Base-by-base conservation (phyloP, 2,329 filamentous ascomycete species). In the Fusarium burgessii region DNA sequence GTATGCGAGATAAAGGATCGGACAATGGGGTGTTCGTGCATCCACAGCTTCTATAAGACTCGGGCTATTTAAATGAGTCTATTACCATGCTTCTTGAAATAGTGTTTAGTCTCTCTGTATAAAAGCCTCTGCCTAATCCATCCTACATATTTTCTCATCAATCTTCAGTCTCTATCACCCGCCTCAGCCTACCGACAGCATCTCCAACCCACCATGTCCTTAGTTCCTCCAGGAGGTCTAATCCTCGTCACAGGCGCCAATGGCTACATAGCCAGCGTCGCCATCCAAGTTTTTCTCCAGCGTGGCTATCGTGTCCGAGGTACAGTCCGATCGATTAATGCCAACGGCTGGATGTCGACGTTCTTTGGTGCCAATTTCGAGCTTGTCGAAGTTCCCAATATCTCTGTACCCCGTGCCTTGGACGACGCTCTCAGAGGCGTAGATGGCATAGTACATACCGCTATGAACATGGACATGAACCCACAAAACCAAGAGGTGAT, bases 391-490 rank as follows among this genome's bases (percentile, higher is more conserved):
- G 47, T 51, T 15, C 8, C 20, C 9, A 2, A n/a, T 2, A 38
- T 51, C 20, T 25, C 32, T 12, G 25, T 2, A 3, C 20, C 32
- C 3, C 20, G 17, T 51, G 47, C 20, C 1, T 51, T 38, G 9
- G 20, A 38, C 3, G 3, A 38, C 10, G 20, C 17, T 2, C 47
- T 51, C 12, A 0, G n/a, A 6, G 47, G 9, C 9, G 47, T 51
- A 3, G 32, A 51, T 8, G 47, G 47, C 13, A 20, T 51, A 17
- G 47, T 7, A 2, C 47, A 51, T 51, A 38, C 13, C 6, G 32
- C 47, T 4, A 51, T 51, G 32, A 27, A 51, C 20, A 38, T 51
- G 47, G 47, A 27, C 3, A 51, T 51, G 32, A 38, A 51, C 20
- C 47, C 32, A 2, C 17, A 51, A 15, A 25, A 38, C 17, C 32